Base-by-base conservation (phyloP, 495 filamentous ascomycete species). In the Penicillium daleae region DNA sequence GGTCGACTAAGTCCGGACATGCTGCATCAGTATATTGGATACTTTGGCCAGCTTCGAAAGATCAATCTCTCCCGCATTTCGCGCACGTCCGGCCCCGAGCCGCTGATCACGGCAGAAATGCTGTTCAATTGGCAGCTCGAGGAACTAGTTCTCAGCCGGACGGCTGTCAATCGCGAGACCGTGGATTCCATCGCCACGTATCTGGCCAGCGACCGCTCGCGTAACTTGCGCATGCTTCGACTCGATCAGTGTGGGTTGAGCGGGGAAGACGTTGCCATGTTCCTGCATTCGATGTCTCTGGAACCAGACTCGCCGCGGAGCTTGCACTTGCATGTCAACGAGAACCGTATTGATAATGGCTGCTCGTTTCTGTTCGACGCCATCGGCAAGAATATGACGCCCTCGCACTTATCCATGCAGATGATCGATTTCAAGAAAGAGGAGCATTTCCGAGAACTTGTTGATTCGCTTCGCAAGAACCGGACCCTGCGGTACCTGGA, bases 401-500 rank as follows among this genome's bases (percentile, higher is more conserved):
- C 94, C 5, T 82, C 87, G 21, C 87, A 86, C 61, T 70, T 99
- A 24, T 88, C 87, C 22, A 88, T 99, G 82, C 83, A 90, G 59
- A 90, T 94, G 86, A 85, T 97, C 26, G 92, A 97, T 68, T 97
- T 91, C 71, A 82, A 88, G 58, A 85, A 89, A 62, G 92, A 96
- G 70, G 76, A 82, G 12, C 85, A 87, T 64, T 97, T 95, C 71
- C 85, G 89, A 52, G 77, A 87, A 50, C 80, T 99, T 37, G 77
- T 95, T 13, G 77, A 83, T 51, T 90, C 95, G 1, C 73, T 97
- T 53, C 83, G 86, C 2, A 75, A 79, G 24, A 96, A 97, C 63
- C 88, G 79, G 26, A 88, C 91, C 7, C 85, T 97, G 57, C 79
- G 82, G 39, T 89, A 86, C 57, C 78, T 99, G n/a, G 93, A 96